Percentiles rank a stretch among this genome's conserved stretches.
phyloP scores from a whole-genome alignment of 208 protist genomes.

The Leishmania arabica region DNA sequence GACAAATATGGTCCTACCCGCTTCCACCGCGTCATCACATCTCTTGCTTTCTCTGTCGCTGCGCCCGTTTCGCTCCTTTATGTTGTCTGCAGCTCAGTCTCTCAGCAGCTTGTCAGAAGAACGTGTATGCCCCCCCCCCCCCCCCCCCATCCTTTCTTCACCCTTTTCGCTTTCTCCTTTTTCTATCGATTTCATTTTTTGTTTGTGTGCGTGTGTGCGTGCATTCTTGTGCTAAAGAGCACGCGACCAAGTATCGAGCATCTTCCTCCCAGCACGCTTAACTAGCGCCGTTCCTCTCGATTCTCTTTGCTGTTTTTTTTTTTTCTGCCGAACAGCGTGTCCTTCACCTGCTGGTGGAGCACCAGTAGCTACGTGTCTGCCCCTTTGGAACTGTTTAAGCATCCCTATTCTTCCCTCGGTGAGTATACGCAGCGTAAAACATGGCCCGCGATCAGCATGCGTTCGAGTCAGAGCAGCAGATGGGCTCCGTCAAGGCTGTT shows the following conservation, averaged over 20 bases:
- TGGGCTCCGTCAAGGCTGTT: slow-evolving; percentile 90
- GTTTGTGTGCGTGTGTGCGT: neutral
- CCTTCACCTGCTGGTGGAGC: neutral
- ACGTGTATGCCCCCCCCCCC: neutral
- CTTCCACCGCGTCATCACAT: neutral
- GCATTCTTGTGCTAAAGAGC: neutral
- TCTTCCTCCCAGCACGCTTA: neutral
- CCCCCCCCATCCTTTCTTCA: neutral
- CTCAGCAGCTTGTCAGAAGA: neutral
- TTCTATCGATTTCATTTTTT: neutral
- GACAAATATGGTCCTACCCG: neutral
- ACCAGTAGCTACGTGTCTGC: neutral
- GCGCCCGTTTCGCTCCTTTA: neutral
- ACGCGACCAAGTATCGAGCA: neutral
- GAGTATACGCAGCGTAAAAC: neutral
- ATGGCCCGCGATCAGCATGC: slow-evolving; percentile 67
- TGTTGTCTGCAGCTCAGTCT: neutral
- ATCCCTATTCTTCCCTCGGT: neutral
- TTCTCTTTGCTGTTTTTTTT: neutral
- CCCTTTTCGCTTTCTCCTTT: neutral
- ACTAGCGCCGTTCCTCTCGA: neutral
- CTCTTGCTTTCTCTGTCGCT: neutral
- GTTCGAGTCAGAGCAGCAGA: slow-evolving; percentile 80
- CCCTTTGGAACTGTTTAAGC: neutral
- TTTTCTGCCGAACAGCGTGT: neutral